Conservation (phyloP, 1,139 yeast genomes). For the Taiozyma sp. region DNA sequence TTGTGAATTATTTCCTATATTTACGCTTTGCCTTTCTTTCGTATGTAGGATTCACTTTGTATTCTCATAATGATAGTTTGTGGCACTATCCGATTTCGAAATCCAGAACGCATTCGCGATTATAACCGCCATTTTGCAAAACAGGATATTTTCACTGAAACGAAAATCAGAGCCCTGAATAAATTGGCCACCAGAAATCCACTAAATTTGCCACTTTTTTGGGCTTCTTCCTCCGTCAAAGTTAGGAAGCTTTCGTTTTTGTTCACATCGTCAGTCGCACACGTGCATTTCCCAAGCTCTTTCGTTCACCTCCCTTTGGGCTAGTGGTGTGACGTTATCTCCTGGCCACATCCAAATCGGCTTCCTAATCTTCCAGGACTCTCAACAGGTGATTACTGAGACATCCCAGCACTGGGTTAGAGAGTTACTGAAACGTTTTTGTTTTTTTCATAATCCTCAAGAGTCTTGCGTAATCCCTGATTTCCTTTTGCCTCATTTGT, state of each 20-base stretch:
- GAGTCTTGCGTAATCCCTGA: not conserved
- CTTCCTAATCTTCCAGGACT: not conserved
- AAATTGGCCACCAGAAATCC: not conserved
- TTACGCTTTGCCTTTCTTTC: too few species aligned
- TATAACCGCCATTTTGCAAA: not conserved
- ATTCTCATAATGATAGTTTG: too few species aligned
- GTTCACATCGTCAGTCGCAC: not conserved
- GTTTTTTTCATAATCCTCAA: not conserved
- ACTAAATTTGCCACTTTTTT: not conserved
- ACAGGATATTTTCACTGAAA: not conserved
- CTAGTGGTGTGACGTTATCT: not conserved
- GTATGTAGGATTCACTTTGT: too few species aligned
- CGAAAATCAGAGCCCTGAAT: not conserved
- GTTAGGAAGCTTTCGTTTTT: not conserved
- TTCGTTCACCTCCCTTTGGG: too few species aligned
- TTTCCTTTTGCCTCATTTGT: not conserved
- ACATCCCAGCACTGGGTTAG: not conserved
- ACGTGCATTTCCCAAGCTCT: not conserved
- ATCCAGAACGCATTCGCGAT: too few species aligned
- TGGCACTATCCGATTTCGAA: too few species aligned
- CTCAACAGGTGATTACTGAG: not conserved
- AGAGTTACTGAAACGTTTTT: not conserved
- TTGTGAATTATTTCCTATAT: conserved; percentile 1
- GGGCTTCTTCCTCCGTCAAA: not conserved
- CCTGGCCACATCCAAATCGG: not conserved